These are phyloP conservation scores for Histomonas meleagridis DNA, from an alignment of 208 protist species.

Conservation along the genomic window DNA sequence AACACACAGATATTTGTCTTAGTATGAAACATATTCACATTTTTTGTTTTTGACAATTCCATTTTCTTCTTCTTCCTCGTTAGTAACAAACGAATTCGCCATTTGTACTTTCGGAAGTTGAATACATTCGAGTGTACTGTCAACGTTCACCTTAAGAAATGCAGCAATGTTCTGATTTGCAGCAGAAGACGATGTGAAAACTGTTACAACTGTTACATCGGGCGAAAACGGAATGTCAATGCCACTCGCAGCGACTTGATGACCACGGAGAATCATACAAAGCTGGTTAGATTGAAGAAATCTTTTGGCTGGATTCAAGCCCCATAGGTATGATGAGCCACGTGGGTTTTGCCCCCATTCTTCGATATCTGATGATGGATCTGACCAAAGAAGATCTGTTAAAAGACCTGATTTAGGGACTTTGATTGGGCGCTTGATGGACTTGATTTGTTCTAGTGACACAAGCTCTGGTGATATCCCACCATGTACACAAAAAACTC, in stretches of 20 bases:
- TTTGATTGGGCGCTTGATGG: constrained; percentile 83
- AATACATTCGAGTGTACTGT: too few relatives aligned
- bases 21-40: too few relatives aligned
- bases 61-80: too few relatives aligned
- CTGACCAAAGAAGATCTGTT: constrained; percentile 96
- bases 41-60: too few relatives aligned
- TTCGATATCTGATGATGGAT: constrained; percentile 77
- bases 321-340: constrained; percentile 92
- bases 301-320: constrained; percentile 81
- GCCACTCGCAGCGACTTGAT: constrained; percentile 71
- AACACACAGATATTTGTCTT: too few relatives aligned
- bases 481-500: not conserved
- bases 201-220: constrained; percentile 82
- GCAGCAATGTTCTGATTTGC: too few relatives aligned
- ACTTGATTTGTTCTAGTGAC: constrained; percentile 79
- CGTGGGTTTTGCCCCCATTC: constrained; percentile 94
- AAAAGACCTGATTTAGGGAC: constrained; percentile 65
- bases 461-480: constrained; percentile 79
- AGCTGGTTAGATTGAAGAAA: constrained; percentile 94
- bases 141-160: too few relatives aligned
- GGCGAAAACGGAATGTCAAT: constrained; percentile 95
- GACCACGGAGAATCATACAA: constrained; percentile 92
- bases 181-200: constrained; percentile 99
- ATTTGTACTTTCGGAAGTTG: too few relatives aligned
- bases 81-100: too few relatives aligned